Conservation (phyloP, 2,329 filamentous ascomycete species). For the Exophiala viscosa region DNA sequence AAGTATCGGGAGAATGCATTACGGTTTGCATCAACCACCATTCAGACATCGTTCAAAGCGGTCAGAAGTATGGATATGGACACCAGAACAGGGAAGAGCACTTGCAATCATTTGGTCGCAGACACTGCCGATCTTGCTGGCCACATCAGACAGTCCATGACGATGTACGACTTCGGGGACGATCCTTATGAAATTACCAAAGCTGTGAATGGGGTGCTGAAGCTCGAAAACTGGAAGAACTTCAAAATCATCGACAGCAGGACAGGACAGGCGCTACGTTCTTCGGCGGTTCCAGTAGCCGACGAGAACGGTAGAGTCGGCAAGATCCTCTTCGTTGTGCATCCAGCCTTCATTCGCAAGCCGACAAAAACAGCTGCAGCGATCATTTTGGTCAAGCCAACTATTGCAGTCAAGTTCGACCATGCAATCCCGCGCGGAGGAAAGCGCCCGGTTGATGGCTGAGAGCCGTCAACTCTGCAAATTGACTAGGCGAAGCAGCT, state of each 20-base stretch:
- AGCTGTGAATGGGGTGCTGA: neutral
- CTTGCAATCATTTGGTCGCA: neutral
- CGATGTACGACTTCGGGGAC: neutral
- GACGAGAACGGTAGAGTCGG: conserved; percentile 4
- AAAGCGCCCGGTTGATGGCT: neutral
- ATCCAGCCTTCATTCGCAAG: conserved; percentile 7
- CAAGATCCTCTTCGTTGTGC: neutral
- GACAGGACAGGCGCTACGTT: conserved; percentile 3
- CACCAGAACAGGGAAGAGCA: neutral
- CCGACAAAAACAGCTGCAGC: neutral
- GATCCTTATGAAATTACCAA: neutral
- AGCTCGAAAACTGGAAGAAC: neutral
- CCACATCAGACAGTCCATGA: conserved; percentile 2
- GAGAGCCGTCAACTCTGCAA: neutral
- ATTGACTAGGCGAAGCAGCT: neutral
- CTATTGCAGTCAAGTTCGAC: conserved; percentile 10
- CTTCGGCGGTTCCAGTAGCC: neutral
- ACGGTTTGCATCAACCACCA: neutral
- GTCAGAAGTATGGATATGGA: neutral
- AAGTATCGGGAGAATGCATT: neutral
- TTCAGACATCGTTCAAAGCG: neutral
- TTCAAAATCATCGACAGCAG: conserved; percentile 11
- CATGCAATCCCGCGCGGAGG: conserved; percentile 1
- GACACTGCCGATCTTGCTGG: conserved; percentile 2
- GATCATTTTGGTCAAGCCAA: conserved; percentile 9